Evolutionary conservation across 176 grass and related monocot species (phyloP).

Genomic region (Pontederia crassipes): DNA sequence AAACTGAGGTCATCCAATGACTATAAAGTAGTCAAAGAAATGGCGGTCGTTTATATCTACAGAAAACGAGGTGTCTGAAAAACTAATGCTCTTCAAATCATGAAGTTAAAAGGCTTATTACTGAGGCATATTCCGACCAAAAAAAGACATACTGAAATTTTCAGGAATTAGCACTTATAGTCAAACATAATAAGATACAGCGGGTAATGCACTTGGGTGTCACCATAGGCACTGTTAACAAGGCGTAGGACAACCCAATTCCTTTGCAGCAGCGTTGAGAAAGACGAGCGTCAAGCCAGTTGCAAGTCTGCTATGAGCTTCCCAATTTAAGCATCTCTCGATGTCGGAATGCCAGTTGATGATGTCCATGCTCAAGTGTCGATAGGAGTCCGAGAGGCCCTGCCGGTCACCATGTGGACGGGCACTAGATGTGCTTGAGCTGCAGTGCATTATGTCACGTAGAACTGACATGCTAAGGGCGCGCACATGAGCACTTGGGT

Average conservation of each 20-base stretch:
- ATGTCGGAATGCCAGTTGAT: slow-evolving; percentile 77
- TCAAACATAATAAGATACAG: too few relatives aligned
- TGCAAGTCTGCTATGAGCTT: slow-evolving; percentile 70
- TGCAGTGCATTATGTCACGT: slow-evolving; percentile 73
- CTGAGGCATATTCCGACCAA: too few relatives aligned
- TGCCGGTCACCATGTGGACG: slow-evolving; percentile 38
- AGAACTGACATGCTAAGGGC: slow-evolving; percentile 86
- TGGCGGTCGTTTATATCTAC: too few relatives aligned
- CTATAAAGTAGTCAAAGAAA: too few relatives aligned
- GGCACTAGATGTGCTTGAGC: slow-evolving; percentile 26
- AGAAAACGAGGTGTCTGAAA: too few relatives aligned
- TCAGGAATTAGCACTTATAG: too few relatives aligned
- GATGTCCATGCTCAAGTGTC: slow-evolving; percentile 34
- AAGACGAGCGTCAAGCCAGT: slow-evolving; percentile 67
- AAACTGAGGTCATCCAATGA: too few relatives aligned
- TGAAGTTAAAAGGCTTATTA: too few relatives aligned
- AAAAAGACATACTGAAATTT: too few relatives aligned
- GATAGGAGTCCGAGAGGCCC: slow-evolving; percentile 48
- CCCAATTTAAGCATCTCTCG: slow-evolving; percentile 81
- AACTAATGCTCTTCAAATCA: too few relatives aligned
- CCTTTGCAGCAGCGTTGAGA: slow-evolving; percentile 47
- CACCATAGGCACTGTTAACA: slow-evolving; percentile 22
- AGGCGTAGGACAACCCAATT: slow-evolving; percentile 66
- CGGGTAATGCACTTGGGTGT: too few relatives aligned
- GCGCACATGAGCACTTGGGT: slow-evolving; percentile 83